Evolutionary conservation across 1,284 basidiomycete genomes (phyloP).

Genomic region (Trichosporon ovoides): DNA sequence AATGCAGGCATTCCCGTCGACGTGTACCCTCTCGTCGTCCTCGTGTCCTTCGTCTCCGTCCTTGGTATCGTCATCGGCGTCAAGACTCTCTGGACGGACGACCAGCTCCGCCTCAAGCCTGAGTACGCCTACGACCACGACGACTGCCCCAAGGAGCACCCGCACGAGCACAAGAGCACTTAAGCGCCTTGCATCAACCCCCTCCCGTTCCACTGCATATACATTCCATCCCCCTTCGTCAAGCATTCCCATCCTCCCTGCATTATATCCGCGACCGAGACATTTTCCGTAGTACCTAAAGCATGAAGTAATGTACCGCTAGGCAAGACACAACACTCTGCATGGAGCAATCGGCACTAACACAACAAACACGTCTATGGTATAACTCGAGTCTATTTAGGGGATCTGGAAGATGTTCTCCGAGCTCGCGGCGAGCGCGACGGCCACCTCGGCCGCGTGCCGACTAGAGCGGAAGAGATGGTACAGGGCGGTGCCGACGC

Average conservation of each 20-base stretch:
- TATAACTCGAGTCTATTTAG: too few species aligned
- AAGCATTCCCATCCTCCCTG: background rate
- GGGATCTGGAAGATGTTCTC: background rate
- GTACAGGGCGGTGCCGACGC: background rate
- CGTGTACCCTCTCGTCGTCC: constrained; percentile 10
- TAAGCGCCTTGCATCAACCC: too few species aligned
- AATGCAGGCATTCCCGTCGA: constrained; percentile 8
- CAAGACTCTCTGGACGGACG: constrained; percentile 7
- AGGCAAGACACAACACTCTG: background rate
- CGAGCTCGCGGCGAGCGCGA: background rate
- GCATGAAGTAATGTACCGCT: background rate
- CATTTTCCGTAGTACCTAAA: too few species aligned
- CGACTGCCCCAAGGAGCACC: background rate
- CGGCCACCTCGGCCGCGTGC: background rate
- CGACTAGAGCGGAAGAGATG: background rate
- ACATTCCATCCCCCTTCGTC: too few species aligned
- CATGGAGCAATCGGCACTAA: too few species aligned
- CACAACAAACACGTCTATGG: too few species aligned
- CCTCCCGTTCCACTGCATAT: too few species aligned
- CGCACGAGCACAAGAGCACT: background rate
- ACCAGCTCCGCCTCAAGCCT: constrained; percentile 9
- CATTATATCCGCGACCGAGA: too few species aligned
- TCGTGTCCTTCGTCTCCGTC: constrained; percentile 6
- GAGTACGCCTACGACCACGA: background rate
- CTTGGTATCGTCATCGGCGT: constrained; percentile 10